Percentiles rank a stretch among this genome's conserved stretches.
These are phyloP conservation scores for Syzygium syzygioides DNA, from an alignment of 441 rosid genomes.

Conservation along the genomic window DNA sequence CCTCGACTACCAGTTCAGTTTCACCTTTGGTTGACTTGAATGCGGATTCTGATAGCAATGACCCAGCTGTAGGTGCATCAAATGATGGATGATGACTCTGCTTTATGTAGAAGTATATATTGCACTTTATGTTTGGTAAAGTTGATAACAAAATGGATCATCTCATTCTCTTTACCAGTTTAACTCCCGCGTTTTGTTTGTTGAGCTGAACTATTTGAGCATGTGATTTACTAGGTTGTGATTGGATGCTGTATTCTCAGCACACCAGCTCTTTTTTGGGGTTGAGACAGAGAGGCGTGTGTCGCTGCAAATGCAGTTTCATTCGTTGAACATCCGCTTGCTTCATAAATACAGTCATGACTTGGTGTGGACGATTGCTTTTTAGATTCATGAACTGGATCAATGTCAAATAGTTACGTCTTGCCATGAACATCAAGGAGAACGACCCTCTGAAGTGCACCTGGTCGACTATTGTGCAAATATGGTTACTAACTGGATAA, in stretches of 20 bases:
- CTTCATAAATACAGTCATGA: neutral
- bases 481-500: neutral
- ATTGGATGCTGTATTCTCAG: neutral
- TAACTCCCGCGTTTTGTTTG: neutral
- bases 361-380: neutral
- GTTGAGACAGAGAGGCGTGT: neutral
- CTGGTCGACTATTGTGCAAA: neutral
- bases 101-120: neutral
- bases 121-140: neutral
- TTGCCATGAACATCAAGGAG: neutral
- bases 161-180: neutral
- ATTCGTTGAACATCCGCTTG: neutral
- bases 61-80: slow-evolving; percentile 13
- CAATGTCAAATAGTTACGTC: neutral
- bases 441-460: neutral
- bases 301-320: neutral
- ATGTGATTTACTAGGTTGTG: neutral
- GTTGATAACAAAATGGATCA: neutral
- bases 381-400: neutral
- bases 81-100: slow-evolving; percentile 9
- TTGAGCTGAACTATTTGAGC: neutral
- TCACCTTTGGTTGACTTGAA: slow-evolving; percentile 10
- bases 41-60: slow-evolving; percentile 21
- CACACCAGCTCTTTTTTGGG: neutral
- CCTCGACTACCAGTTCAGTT: slow-evolving; percentile 7